phyloP scores from a whole-genome alignment of 352 stramenopile genomes.

The Phytophthora agathidicida region DNA sequence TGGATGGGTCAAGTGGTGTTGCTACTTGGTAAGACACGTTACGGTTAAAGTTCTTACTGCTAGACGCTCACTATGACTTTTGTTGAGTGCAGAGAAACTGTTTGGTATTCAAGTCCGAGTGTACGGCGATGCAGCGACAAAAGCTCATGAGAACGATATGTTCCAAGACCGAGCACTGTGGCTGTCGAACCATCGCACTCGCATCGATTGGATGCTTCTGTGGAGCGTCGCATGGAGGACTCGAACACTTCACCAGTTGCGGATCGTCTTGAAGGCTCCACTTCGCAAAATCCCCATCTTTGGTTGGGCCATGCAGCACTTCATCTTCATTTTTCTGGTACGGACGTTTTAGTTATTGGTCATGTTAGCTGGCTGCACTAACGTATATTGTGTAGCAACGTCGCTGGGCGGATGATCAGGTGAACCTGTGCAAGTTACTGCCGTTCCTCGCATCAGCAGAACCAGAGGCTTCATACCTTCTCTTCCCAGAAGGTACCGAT shows the following conservation, averaged over 20 bases:
- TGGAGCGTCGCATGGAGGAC: slow-evolving; percentile 74
- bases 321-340: slow-evolving; percentile 86
- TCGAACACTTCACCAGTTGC: slow-evolving; percentile 53
- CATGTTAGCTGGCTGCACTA: background rate
- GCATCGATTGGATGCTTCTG: slow-evolving; percentile 87
- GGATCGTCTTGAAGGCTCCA: slow-evolving; percentile 82
- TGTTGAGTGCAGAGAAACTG: slow-evolving; percentile 51
- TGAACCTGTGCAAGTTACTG: slow-evolving; percentile 55
- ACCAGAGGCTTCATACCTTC: slow-evolving; percentile 66
- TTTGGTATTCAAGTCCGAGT: slow-evolving; percentile 66
- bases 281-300: slow-evolving; percentile 78
- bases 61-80: slow-evolving; percentile 24
- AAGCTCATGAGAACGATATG: slow-evolving; percentile 53
- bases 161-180: slow-evolving; percentile 66
- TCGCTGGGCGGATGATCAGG: slow-evolving; percentile 66
- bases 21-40: slow-evolving; percentile 43
- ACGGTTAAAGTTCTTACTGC: slow-evolving; percentile 18
- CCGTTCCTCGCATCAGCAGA: slow-evolving; percentile 57
- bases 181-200: slow-evolving; percentile 82
- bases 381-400: slow-evolving; percentile 46
- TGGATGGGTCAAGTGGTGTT: slow-evolving; percentile 81
- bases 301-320: slow-evolving; percentile 88
- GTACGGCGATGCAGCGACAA: slow-evolving; percentile 64
- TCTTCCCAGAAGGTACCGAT: slow-evolving; percentile 87
- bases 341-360: background rate